Evolutionary conservation across 768 basidiomycete genomes (phyloP).

Genomic region (Lactarius psammicola): DNA sequence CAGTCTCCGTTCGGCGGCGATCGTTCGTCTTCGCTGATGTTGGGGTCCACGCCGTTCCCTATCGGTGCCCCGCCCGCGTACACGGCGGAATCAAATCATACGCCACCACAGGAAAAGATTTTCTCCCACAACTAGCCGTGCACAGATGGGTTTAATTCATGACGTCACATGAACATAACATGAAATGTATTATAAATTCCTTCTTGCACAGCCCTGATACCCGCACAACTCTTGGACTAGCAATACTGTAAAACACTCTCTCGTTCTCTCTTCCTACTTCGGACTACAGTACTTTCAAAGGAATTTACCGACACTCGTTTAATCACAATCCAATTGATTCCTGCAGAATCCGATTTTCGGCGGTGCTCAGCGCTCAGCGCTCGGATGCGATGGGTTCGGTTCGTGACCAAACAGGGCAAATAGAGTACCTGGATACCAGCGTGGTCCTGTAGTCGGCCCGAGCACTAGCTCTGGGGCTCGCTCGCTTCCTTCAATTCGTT

Average conservation of each 20-base stretch:
- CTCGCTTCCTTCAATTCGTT: too few species aligned
- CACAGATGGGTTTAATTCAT: background rate
- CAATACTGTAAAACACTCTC: background rate
- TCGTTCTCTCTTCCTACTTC: too few species aligned
- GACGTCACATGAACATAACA: background rate
- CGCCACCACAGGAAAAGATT: background rate
- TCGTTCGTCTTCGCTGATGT: background rate
- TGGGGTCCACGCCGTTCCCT: background rate
- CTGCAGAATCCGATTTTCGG: background rate
- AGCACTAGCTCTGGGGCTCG: too few species aligned
- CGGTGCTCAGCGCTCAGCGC: background rate
- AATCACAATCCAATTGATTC: background rate
- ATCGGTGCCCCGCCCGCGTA: constrained; percentile 9
- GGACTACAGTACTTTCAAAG: too few species aligned
- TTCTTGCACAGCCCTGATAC: background rate
- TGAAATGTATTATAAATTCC: background rate
- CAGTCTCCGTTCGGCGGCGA: background rate
- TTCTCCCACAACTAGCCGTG: background rate
- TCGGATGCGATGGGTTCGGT: background rate
- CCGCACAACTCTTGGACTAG: background rate
- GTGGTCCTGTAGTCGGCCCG: too few species aligned
- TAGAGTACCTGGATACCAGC: background rate
- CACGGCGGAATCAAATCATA: background rate
- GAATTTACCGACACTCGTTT: background rate
- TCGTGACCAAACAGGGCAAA: background rate